Conservation (phyloP, 352 stramenopile species). For the Phytophthora aleatoria region DNA sequence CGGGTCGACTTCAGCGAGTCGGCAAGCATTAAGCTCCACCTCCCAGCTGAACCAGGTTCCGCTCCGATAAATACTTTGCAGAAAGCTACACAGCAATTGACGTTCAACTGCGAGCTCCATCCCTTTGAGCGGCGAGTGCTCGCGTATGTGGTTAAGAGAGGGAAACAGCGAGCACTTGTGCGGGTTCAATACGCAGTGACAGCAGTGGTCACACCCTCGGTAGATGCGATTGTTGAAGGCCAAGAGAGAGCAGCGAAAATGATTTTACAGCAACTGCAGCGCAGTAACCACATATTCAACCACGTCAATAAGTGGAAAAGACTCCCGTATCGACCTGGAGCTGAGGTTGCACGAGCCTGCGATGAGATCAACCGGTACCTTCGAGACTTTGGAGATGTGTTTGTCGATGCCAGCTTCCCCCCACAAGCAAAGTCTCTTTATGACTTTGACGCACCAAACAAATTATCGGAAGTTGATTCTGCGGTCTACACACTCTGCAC, state of each 20-base stretch:
- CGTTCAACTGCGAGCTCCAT: constrained; percentile 34
- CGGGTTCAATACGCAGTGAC: constrained; percentile 43
- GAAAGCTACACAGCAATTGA: constrained; percentile 12
- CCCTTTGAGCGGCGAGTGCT: constrained; percentile 46
- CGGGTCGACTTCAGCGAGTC: constrained; percentile 55
- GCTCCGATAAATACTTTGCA: background rate
- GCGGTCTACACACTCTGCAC: constrained; percentile 27
- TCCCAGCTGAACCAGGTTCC: constrained; percentile 7
- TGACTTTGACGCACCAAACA: background rate
- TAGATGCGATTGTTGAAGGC: constrained; percentile 12
- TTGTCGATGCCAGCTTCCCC: constrained; percentile 51
- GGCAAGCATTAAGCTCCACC: constrained; percentile 36
- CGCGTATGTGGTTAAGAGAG: constrained; percentile 35
- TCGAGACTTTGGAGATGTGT: constrained; percentile 24
- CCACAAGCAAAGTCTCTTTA: constrained; percentile 18
- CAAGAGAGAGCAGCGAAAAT: constrained; percentile 4
- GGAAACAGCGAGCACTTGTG: constrained; percentile 44
- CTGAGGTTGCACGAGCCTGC: constrained; percentile 19
- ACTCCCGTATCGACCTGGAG: constrained; percentile 7
- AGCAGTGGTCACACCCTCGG: constrained; percentile 12
- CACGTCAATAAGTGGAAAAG: constrained; percentile 24
- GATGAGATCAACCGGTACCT: constrained; percentile 50
- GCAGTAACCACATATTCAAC: constrained; percentile 18
- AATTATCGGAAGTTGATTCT: constrained; percentile 20
- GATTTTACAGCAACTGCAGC: constrained; percentile 12